A percentile compares a stretch with the other conserved stretches of the same genome.
Evolutionary conservation across 1,284 basidiomycete genomes (phyloP).

Genomic region (Cutaneotrichosporon dermatis): DNA sequence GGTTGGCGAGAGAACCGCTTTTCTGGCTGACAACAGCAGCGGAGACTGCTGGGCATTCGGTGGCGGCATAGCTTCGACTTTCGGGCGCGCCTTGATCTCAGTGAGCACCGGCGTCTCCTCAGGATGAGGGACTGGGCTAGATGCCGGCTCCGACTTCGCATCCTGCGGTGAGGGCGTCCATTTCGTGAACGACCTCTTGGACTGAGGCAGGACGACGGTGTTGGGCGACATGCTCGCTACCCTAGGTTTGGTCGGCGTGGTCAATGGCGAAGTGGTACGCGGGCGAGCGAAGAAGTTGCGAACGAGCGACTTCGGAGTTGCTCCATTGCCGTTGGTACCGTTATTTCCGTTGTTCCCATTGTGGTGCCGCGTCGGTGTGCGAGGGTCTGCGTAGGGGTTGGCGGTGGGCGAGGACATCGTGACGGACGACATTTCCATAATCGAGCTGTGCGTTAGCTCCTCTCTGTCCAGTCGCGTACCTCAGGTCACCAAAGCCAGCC

Average conservation of each 20-base stretch:
- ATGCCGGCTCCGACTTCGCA: neutral
- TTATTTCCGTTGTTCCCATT: neutral
- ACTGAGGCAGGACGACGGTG: slow-evolving; percentile 29
- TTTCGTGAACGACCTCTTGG: slow-evolving; percentile 23
- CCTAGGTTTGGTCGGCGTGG: slow-evolving; percentile 17
- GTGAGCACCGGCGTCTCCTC: neutral
- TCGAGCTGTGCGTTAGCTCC: neutral
- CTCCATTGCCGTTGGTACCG: too few relatives aligned
- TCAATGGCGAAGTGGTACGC: slow-evolving; percentile 9
- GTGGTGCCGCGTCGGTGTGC: slow-evolving; percentile 32
- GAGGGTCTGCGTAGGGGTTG: slow-evolving; percentile 29
- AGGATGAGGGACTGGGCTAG: neutral
- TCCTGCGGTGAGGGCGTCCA: slow-evolving; percentile 19
- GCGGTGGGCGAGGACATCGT: slow-evolving; percentile 22
- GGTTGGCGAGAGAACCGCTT: neutral
- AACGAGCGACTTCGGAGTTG: slow-evolving; percentile 36
- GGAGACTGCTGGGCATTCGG: slow-evolving; percentile 13
- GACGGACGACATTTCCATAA: slow-evolving; percentile 33
- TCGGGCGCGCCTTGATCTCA: neutral
- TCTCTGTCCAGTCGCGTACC: too few relatives aligned
- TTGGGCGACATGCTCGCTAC: slow-evolving; percentile 9
- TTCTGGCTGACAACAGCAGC: neutral
- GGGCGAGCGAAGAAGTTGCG: slow-evolving; percentile 38
- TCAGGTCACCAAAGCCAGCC: slow-evolving; percentile 44
- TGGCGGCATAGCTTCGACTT: neutral